Percentiles rank a stretch among this genome's conserved stretches.
phyloP scores from a whole-genome alignment of 2,329 filamentous ascomycete species.

The Epichloe glyceriae region DNA sequence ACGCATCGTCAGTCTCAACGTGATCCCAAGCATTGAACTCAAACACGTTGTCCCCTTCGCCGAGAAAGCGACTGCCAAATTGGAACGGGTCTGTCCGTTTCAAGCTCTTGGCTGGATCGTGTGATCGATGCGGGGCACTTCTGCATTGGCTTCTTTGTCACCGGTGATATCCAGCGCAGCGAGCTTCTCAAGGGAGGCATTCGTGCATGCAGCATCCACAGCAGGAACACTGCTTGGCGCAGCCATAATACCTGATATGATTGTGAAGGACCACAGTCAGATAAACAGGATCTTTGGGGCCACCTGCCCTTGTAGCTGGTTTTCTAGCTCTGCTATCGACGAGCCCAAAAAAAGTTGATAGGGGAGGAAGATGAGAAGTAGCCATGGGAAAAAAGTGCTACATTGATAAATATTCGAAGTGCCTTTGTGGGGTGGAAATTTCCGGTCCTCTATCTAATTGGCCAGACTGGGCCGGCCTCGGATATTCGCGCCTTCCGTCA shows the following conservation, averaged over 20 bases:
- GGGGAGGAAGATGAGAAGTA: neutral
- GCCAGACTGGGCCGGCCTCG: neutral
- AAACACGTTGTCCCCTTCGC: conserved; percentile 79
- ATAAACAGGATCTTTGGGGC: neutral
- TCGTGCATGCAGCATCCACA: conserved; percentile 9
- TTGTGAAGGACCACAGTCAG: neutral
- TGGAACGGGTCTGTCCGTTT: conserved; percentile 90
- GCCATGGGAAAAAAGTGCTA: neutral
- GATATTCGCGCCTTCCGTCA: conserved; percentile 4
- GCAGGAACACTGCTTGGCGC: conserved; percentile 12
- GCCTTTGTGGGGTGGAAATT: neutral
- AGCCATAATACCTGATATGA: conserved; percentile 1
- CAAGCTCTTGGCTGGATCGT: conserved; percentile 58
- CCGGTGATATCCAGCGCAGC: conserved; percentile 12
- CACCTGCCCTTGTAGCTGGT: neutral
- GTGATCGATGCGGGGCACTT: conserved; percentile 51
- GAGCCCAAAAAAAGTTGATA: neutral
- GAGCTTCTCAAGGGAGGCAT: conserved; percentile 12
- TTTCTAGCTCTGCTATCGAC: neutral
- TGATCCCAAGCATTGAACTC: conserved; percentile 99
- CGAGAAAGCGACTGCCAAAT: conserved; percentile 80
- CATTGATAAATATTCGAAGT: conserved; percentile 1
- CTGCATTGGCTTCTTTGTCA: neutral
- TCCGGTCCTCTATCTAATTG: neutral
- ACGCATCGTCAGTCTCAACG: conserved; percentile 81